phyloP scores from a whole-genome alignment of 371 early-diverging fungal genomes.

The Mucor sp. region DNA sequence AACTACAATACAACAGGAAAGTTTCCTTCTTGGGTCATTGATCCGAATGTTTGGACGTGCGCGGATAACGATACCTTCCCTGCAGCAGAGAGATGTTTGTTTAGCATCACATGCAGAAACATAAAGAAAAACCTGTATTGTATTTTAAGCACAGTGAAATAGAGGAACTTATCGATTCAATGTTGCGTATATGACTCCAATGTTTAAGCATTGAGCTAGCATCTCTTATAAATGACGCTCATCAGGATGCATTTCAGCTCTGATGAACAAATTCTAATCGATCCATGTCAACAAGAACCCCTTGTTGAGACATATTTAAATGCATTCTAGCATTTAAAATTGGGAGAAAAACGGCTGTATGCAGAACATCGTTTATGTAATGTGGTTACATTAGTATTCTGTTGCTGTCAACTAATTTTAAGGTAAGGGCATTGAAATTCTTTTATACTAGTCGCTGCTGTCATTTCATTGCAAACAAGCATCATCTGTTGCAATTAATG shows the following conservation, averaged over 20 bases:
- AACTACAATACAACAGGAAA: background rate
- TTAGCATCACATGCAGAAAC: background rate
- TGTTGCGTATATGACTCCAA: background rate
- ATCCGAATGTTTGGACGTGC: constrained; percentile 8
- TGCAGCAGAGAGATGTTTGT: background rate
- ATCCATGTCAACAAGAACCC: background rate
- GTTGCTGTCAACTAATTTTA: background rate
- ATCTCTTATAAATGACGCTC: background rate
- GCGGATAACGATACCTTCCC: background rate
- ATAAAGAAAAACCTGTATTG: background rate
- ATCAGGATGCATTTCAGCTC: background rate
- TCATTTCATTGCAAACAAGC: background rate
- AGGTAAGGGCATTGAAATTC: background rate
- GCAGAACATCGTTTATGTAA: background rate
- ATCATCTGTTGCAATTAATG: background rate
- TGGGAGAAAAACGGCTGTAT: background rate
- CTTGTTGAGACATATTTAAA: background rate
- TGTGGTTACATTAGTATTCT: background rate
- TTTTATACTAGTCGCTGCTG: background rate
- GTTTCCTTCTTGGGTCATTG: constrained; percentile 7
- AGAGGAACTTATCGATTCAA: background rate
- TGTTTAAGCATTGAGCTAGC: background rate
- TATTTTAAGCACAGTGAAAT: background rate
- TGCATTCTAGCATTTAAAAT: background rate
- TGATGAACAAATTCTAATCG: background rate